Evolutionary conservation across 208 protist species (phyloP).

Genomic region (Herpetomonas muscarum): DNA sequence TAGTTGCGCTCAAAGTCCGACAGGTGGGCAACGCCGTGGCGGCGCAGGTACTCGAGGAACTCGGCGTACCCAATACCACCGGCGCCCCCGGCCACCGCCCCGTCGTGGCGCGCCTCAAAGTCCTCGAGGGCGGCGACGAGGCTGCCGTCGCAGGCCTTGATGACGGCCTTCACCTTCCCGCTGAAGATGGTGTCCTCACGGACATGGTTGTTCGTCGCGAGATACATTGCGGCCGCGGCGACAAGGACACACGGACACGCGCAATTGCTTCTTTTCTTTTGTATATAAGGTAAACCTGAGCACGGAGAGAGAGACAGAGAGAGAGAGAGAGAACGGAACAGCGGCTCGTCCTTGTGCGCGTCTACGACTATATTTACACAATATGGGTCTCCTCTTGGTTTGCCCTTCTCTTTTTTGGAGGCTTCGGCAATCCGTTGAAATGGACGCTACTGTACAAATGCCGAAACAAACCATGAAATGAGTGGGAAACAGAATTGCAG

Average conservation of each 20-base stretch:
- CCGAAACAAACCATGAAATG: no score
- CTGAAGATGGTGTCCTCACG: conserved; percentile 70
- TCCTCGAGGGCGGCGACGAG: conserved; percentile 58
- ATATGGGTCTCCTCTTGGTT: no score
- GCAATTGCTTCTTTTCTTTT: no score
- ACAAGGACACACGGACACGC: no score
- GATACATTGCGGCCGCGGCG: conserved; percentile 29
- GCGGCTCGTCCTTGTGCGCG: no score
- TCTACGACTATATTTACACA: no score
- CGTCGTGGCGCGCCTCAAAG: conserved; percentile 43
- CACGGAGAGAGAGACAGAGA: neutral
- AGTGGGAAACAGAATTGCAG: no score
- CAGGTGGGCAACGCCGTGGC: conserved; percentile 35
- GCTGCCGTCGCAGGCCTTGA: conserved; percentile 33
- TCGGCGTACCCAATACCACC: conserved; percentile 47
- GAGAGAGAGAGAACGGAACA: no score
- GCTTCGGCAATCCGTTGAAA: no score
- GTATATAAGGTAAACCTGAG: neutral
- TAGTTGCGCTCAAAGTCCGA: conserved; percentile 50
- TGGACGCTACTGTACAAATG: no score
- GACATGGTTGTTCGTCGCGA: conserved; percentile 64
- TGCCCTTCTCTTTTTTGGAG: no score
- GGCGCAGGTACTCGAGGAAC: conserved; percentile 47
- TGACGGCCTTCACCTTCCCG: conserved; percentile 55
- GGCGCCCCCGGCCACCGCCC: conserved; percentile 22